Conservation (phyloP, 768 basidiomycete genomes). For the Gymnopilus junonius region DNA sequence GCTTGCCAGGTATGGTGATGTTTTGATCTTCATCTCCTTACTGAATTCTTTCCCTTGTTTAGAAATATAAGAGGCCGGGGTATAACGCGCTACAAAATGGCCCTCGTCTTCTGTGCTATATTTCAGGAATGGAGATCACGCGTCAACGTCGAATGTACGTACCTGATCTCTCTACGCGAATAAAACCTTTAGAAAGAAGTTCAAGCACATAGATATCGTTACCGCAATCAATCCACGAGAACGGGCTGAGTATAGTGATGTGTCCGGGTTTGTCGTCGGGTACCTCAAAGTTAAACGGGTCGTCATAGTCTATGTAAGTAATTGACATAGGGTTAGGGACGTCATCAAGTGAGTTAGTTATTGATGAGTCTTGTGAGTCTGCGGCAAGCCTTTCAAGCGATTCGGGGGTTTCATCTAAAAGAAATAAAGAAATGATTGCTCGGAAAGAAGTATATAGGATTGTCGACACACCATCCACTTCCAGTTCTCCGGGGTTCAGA, state of each 20-base stretch:
- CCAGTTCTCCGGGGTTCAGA: conserved; percentile 69
- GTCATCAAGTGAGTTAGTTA: background rate
- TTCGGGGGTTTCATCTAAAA: conserved; percentile 54
- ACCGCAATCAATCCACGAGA: conserved; percentile 85
- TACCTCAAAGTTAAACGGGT: conserved; percentile 67
- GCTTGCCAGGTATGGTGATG: conserved; percentile 58
- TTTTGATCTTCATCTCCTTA: conserved; percentile 48
- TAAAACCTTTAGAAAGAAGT: conserved; percentile 68
- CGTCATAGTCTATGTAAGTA: conserved; percentile 76
- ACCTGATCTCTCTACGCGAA: conserved; percentile 60
- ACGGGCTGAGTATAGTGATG: conserved; percentile 53
- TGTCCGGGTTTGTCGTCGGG: conserved; percentile 57
- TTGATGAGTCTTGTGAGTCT: background rate
- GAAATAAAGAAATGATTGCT: background rate
- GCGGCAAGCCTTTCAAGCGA: conserved; percentile 48
- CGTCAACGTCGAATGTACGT: conserved; percentile 13
- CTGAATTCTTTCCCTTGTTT: conserved; percentile 46
- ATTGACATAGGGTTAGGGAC: conserved; percentile 57
- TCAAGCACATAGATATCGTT: conserved; percentile 73
- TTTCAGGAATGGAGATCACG: background rate
- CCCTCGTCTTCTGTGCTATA: conserved; percentile 6
- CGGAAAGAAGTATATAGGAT: background rate
- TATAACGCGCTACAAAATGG: conserved; percentile 56
- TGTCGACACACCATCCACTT: conserved; percentile 56
- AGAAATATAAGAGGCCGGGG: conserved; percentile 51